These are phyloP conservation scores for Sutorius eximius DNA, from an alignment of 1,284 basidiomycete species.

Conservation along the genomic window DNA sequence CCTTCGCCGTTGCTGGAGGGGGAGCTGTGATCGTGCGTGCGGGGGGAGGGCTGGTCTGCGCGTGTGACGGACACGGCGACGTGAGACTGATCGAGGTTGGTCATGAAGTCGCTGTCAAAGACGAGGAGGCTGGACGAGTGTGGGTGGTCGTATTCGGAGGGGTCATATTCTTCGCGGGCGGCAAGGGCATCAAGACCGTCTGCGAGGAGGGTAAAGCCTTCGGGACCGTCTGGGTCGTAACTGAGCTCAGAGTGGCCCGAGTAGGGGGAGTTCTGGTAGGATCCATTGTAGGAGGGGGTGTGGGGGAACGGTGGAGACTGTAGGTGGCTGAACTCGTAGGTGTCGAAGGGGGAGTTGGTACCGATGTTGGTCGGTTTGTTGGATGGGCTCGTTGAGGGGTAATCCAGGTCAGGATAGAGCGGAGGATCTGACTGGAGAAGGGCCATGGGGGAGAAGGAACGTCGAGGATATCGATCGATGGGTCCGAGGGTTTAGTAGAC, in stretches of 20 bases:
- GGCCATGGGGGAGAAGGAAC: conserved; percentile 15
- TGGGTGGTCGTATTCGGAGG: conserved; percentile 64
- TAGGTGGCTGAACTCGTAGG: conserved; percentile 38
- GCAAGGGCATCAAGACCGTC: conserved; percentile 37
- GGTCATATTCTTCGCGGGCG: conserved; percentile 58
- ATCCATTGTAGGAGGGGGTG: conserved; percentile 55
- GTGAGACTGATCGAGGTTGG: conserved; percentile 38
- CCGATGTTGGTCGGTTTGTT: conserved; percentile 29
- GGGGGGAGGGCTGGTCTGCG: conserved; percentile 41
- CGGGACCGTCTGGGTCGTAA: conserved; percentile 48
- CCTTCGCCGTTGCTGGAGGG: conserved; percentile 56
- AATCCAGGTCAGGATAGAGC: conserved; percentile 28
- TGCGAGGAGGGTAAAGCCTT: conserved; percentile 42
- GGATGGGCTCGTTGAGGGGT: conserved; percentile 27
- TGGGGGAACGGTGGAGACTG: conserved; percentile 42
- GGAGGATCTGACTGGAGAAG: conserved; percentile 29
- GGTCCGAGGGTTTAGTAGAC: background rate
- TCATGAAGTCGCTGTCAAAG: conserved; percentile 56
- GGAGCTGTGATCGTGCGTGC: conserved; percentile 57
- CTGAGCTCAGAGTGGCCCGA: conserved; percentile 64
- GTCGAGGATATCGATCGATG: conserved; percentile 10
- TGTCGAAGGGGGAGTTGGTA: conserved; percentile 34
- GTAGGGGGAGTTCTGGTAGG: conserved; percentile 66
- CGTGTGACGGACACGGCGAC: conserved; percentile 44
- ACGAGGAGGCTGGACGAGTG: conserved; percentile 51